These are phyloP conservation scores for Periconia sp. DNA, from an alignment of 2,329 filamentous ascomycete species.

Conservation along the genomic window DNA sequence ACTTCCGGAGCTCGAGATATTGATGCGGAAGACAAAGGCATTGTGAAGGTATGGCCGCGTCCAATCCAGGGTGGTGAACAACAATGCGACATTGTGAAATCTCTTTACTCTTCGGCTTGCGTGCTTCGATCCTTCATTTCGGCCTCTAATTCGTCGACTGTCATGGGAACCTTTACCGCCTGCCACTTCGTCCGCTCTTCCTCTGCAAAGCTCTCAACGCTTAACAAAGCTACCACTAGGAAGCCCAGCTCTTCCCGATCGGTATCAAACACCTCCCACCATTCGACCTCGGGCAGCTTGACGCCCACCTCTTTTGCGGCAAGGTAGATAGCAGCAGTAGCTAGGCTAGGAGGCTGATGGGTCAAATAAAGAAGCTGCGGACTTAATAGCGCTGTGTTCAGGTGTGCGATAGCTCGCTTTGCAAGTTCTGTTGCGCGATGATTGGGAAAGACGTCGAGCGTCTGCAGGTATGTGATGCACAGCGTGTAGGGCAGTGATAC, in stretches of 20 bases:
- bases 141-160: constrained; percentile 61
- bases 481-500: constrained; percentile 86
- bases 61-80: no score
- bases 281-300: constrained; percentile 81
- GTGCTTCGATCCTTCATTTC: no score
- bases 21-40: no score
- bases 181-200: constrained; percentile 64
- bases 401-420: constrained; percentile 71
- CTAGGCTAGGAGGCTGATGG: constrained; percentile 85
- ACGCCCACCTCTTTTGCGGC: constrained; percentile 77
- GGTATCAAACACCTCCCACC: constrained; percentile 99
- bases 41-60: no score
- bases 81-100: no score
- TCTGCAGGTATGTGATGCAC: constrained; percentile 90
- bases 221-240: constrained; percentile 83
- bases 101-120: no score
- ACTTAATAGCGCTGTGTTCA: constrained; percentile 86
- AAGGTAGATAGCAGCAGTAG: constrained; percentile 89
- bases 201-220: constrained; percentile 72
- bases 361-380: constrained; percentile 91
- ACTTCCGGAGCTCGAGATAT: no score
- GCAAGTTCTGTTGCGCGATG: constrained; percentile 61
- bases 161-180: constrained; percentile 62
- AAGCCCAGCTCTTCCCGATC: constrained; percentile 95
- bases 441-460: constrained; percentile 70